Conservation (phyloP, 129 eudicot genomes). For the Arctium lappa region DNA sequence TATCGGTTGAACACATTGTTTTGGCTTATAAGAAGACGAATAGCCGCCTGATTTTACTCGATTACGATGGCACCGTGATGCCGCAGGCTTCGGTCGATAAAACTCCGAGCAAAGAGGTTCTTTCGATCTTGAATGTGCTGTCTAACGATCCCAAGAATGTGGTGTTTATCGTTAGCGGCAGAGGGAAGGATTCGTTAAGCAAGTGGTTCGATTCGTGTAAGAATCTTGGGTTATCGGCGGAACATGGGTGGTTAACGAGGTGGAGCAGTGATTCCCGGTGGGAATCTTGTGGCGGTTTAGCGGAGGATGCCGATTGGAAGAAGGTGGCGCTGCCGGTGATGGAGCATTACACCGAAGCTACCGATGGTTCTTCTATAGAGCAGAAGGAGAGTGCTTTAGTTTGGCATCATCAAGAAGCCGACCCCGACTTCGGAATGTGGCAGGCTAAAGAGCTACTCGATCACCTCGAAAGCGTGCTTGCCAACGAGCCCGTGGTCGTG, state of each 20-base stretch:
- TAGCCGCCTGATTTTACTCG: constrained; percentile 65
- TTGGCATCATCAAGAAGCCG: constrained; percentile 97
- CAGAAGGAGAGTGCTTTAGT: constrained; percentile 88
- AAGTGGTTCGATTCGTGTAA: constrained; percentile 74
- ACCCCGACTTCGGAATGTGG: constrained; percentile 77
- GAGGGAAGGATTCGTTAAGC: constrained; percentile 59
- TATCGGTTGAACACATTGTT: constrained; percentile 68
- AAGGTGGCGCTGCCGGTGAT: constrained; percentile 65
- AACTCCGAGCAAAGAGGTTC: constrained; percentile 54
- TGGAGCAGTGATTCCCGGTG: constrained; percentile 67
- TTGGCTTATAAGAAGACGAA: constrained; percentile 52
- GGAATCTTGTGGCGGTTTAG: constrained; percentile 50
- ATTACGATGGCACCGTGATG: constrained; percentile 86
- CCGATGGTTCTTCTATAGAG: constrained; percentile 88
- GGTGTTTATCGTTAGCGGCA: constrained; percentile 91
- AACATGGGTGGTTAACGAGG: constrained; percentile 85
- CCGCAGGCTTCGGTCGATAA: constrained; percentile 62
- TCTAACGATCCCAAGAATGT: constrained; percentile 72
- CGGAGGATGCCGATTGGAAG: constrained; percentile 65
- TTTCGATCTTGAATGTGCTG: constrained; percentile 46
- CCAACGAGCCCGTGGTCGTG: constrained; percentile 91
- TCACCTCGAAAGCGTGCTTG: constrained; percentile 92
- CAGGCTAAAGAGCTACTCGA: constrained; percentile 93
- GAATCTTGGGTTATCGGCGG: constrained; percentile 81
- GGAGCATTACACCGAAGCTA: constrained; percentile 83